Evolutionary conservation across 208 protist genomes (phyloP), one percentile per base, ranked within the genome.

Genomic region (Leishmania mexicana): DNA sequence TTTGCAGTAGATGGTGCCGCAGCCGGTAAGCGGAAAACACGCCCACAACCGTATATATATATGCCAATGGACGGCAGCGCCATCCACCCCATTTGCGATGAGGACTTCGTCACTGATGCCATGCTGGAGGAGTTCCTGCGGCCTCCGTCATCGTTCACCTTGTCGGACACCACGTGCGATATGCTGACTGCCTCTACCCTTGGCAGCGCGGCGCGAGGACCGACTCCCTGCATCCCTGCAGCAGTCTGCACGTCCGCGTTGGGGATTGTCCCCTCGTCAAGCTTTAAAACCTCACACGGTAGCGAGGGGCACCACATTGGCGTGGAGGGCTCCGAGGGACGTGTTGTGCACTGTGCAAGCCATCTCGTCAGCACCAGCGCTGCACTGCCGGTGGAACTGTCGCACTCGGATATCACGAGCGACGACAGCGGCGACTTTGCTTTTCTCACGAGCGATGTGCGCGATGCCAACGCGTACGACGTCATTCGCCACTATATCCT

Each of bases 401-500:
- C 17, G 40, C n/a, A 7, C 28, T 82, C 81, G 21, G 80, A 87
- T 47, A 89, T 89, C 71, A 89, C 83, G 40, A 89, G 86, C 73
- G 86, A 89, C 71, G 86, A 89, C 53, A 83, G 78, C 78, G 86
- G 86, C 15, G 86, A 89, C 78, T 89, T 89, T 67, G 87, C 62
- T 17, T 76, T 81, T 40, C 76, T 90, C 49, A 87, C 83, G 21
- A 8, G n/a, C 2, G 77, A 74, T 54, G 72, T 87, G 24, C 60
- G 53, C 1, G 77, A 87, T 53, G 70, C 86, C 2, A 42, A 67
- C 24, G 64, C 72, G n/a, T 89, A 89, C 74, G 81, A 88, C 40
- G 70, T 85, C 0, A 73, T 91, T 45, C 82, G 85, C 11, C 53
- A 75, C 71, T 88, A 85, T 73, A 49, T 91, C 15, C 72, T 83